Conservation (phyloP, 202 grass and related monocot species). For the Brachypodium distachyon region DNA sequence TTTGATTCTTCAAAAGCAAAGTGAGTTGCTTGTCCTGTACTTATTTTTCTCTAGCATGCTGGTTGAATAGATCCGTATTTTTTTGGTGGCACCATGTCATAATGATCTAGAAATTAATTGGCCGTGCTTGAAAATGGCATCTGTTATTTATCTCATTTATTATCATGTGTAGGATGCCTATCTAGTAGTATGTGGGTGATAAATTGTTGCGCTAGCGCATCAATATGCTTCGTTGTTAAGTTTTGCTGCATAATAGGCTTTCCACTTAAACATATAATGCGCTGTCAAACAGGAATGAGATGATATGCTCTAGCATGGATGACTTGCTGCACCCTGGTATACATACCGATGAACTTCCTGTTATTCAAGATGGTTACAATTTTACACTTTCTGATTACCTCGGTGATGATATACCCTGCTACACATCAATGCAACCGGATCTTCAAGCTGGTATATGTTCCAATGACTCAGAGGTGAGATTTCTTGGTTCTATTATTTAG, state of each 20-base stretch:
- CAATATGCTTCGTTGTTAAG: constrained; percentile 7
- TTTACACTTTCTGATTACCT: constrained; percentile 78
- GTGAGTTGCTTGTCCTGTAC: constrained; percentile 44
- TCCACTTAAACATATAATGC: not conserved
- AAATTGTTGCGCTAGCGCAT: not conserved
- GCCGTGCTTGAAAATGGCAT: not conserved
- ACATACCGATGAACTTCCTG: constrained; percentile 47
- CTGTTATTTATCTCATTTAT: not conserved
- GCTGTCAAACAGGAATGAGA: constrained; percentile 26
- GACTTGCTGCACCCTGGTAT: constrained; percentile 43
- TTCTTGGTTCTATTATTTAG: constrained; percentile 1
- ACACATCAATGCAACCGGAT: constrained; percentile 56
- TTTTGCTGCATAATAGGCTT: not conserved
- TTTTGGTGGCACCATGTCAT: not conserved
- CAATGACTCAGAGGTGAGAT: constrained; percentile 46
- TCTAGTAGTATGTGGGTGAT: not conserved
- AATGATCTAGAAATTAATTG: constrained; percentile 12
- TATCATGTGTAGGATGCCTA: not conserved
- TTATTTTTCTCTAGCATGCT: constrained; percentile 5
- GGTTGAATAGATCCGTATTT: not conserved
- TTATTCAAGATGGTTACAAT: constrained; percentile 68
- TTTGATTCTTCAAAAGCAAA: constrained; percentile 52
- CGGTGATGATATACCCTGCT: constrained; percentile 60
- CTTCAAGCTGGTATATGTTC: constrained; percentile 55
- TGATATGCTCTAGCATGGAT: constrained; percentile 59